A percentile compares a stretch with the other conserved stretches of the same genome.
phyloP scores from a whole-genome alignment of 2,329 filamentous ascomycete genomes.

The Colletotrichum cuscutae region DNA sequence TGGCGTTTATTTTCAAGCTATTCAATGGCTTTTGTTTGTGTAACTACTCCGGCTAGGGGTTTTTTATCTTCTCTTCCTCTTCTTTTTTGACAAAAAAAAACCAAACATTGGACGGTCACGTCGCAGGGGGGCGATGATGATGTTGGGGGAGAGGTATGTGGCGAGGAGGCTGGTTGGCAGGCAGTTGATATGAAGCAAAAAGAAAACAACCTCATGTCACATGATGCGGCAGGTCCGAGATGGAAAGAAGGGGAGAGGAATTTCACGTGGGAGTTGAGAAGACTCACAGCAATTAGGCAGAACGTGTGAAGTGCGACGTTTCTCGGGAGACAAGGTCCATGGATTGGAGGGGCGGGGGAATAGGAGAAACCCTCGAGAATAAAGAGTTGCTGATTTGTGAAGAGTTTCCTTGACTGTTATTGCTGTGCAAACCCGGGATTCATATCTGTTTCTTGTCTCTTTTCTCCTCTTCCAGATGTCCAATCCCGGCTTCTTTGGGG shows the following conservation, averaged over 20 bases:
- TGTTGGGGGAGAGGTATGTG: not conserved
- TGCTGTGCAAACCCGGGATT: not conserved
- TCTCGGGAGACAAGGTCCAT: not conserved
- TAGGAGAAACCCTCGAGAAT: too few relatives aligned
- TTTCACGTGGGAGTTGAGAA: not conserved
- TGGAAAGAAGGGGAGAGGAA: not conserved
- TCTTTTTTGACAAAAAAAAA: not conserved
- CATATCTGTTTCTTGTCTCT: not conserved
- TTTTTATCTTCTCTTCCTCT: not conserved
- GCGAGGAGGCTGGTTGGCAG: not conserved
- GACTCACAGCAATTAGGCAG: not conserved
- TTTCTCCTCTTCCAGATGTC: not conserved
- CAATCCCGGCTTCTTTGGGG: not conserved
- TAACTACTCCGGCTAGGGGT: not conserved
- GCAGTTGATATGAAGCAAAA: not conserved
- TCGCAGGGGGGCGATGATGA: not conserved
- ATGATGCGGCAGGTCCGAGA: constrained; percentile 21
- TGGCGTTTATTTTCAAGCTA: constrained; percentile 19
- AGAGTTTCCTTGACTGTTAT: not conserved
- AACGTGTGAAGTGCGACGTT: not conserved
- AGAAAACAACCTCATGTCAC: not conserved
- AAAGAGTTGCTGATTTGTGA: not conserved
- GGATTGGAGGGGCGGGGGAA: not conserved
- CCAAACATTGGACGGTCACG: not conserved
- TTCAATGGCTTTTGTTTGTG: not conserved